A percentile compares a stretch with the other conserved stretches of the same genome.
phyloP scores from a whole-genome alignment of 805 yeast species.

The Monosporozyma solicola region DNA sequence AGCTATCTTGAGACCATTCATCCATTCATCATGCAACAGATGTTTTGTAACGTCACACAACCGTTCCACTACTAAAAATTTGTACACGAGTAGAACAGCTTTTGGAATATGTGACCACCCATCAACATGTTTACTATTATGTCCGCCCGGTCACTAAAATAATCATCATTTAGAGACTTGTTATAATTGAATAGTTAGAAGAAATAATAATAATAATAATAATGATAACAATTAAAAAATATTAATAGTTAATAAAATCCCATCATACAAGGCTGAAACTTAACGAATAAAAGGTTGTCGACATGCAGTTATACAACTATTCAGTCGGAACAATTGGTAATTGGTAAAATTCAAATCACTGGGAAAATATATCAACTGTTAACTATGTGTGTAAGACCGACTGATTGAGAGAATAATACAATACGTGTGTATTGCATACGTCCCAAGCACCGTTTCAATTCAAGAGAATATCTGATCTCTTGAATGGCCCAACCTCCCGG shows the following conservation, averaged over 20 bases:
- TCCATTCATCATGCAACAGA: constrained; percentile 27
- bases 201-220: background rate
- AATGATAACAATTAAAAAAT: background rate
- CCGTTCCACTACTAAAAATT: constrained; percentile 24
- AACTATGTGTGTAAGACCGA: background rate
- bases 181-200: background rate
- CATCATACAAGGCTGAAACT: constrained; percentile 43
- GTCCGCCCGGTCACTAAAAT: constrained; percentile 43
- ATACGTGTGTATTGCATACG: background rate
- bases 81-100: constrained; percentile 30
- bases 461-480: constrained; percentile 4
- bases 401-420: background rate
- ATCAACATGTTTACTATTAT: constrained; percentile 29
- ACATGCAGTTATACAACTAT: constrained; percentile 31
- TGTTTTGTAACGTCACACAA: background rate
- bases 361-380: constrained; percentile 1
- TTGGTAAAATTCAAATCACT: constrained; percentile 1
- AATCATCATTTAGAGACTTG: constrained; percentile 26
- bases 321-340: constrained; percentile 38
- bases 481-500: constrained; percentile 14
- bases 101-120: constrained; percentile 14
- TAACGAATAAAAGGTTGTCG: constrained; percentile 38
- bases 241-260: background rate
- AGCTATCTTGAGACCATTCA: constrained; percentile 36
- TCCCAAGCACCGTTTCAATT: background rate